Conservation (phyloP, 768 basidiomycete genomes). For the Auriscalpium vulgare region DNA sequence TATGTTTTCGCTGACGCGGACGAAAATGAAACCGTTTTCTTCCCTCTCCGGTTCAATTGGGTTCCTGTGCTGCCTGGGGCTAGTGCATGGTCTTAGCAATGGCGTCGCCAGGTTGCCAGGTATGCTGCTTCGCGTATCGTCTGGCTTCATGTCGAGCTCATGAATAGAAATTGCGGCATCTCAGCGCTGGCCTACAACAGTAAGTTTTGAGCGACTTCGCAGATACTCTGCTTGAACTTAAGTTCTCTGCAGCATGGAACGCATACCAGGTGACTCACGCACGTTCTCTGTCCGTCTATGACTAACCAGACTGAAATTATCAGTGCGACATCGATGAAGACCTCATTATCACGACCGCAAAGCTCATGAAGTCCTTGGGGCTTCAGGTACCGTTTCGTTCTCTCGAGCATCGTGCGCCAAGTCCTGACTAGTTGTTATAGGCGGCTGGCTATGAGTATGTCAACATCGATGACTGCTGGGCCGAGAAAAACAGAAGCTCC, state of each 20-base stretch:
- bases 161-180: background rate
- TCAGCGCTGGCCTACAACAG: conserved; percentile 60
- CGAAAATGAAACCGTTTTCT: no score
- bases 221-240: conserved; percentile 1
- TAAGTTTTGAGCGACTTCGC: conserved; percentile 21
- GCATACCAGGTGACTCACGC: conserved; percentile 46
- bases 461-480: conserved; percentile 61
- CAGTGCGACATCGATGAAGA: conserved; percentile 55
- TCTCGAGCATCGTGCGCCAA: background rate
- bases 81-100: conserved; percentile 12
- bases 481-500: conserved; percentile 44
- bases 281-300: background rate
- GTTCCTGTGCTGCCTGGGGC: no score
- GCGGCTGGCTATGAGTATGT: conserved; percentile 43
- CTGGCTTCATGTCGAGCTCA: conserved; percentile 1
- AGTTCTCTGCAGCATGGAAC: conserved; percentile 48
- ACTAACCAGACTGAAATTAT: background rate
- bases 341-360: conserved; percentile 41
- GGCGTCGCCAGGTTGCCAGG: conserved; percentile 30
- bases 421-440: conserved; percentile 30
- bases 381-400: conserved; percentile 30
- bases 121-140: conserved; percentile 8
- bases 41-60: no score
- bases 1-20: no score
- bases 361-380: conserved; percentile 43